Conservation (phyloP, 208 protist species). For the Leishmania gerbilli region DNA sequence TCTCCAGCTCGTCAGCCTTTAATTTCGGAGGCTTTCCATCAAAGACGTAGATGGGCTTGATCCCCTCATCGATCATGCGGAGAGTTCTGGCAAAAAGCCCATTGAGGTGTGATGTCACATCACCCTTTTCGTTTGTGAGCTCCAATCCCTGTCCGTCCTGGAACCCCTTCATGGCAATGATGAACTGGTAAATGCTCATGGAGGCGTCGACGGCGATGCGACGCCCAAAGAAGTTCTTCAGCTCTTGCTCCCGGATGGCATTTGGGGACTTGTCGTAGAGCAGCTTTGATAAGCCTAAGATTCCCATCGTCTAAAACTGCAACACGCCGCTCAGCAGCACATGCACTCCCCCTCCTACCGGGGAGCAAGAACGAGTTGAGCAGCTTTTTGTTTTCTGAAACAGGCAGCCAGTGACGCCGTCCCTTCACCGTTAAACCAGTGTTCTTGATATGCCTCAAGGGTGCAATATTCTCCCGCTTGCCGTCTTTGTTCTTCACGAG, state of each 20-base stretch:
- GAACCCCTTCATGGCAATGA: constrained; percentile 95
- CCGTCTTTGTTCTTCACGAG: too few relatives aligned
- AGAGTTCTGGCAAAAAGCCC: constrained; percentile 98
- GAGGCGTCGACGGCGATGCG: constrained; percentile 99
- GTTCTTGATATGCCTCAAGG: not conserved
- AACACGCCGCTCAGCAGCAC: not conserved
- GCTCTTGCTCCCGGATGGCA: constrained; percentile 91
- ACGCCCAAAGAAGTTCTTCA: constrained; percentile 98
- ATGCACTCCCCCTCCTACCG: not conserved
- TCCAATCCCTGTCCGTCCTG: constrained; percentile 87
- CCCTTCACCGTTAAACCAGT: not conserved
- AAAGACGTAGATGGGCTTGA: constrained; percentile 99
- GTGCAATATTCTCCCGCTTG: not conserved
- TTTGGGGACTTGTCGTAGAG: constrained; percentile 94
- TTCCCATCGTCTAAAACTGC: constrained; percentile 89
- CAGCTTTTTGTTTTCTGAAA: not conserved
- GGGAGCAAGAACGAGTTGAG: not conserved
- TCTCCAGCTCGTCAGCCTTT: constrained; percentile 95
- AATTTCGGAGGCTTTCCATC: constrained; percentile 98
- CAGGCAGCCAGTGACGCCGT: not conserved
- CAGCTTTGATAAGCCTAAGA: constrained; percentile 96
- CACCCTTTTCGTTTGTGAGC: constrained; percentile 96
- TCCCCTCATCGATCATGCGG: constrained; percentile 97
- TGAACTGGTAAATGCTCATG: constrained; percentile 99
- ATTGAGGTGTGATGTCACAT: constrained; percentile 98